These are phyloP conservation scores for Clonostachys byssicola DNA, from an alignment of 2,329 filamentous ascomycete species.

Conservation along the genomic window DNA sequence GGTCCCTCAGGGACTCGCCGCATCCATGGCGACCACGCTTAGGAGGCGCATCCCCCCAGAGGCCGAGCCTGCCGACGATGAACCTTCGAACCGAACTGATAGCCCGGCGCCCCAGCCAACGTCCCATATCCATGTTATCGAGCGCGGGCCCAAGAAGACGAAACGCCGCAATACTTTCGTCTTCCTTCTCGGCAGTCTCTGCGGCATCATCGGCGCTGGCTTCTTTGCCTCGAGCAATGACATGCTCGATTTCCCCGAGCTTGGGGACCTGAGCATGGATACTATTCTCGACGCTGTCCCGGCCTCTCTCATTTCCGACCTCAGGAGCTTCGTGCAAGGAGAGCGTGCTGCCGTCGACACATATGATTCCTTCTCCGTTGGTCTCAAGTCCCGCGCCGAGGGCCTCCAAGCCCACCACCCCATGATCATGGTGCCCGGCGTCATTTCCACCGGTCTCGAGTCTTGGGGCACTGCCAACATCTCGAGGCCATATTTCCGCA, in stretches of 20 bases:
- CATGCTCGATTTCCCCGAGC: slow-evolving; percentile 73
- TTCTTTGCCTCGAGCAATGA: slow-evolving; percentile 90
- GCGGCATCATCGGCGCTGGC: slow-evolving; percentile 81
- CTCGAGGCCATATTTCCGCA: slow-evolving; percentile 88
- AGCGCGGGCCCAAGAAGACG: slow-evolving; percentile 42
- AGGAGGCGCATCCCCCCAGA: slow-evolving; percentile 4
- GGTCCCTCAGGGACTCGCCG: too few relatives aligned
- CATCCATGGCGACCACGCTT: slow-evolving; percentile 4
- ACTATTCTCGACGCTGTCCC: slow-evolving; percentile 83
- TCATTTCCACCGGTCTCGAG: slow-evolving; percentile 95
- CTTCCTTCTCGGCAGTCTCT: slow-evolving; percentile 84
- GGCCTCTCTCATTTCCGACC: slow-evolving; percentile 79
- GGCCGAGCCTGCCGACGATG: slow-evolving; percentile 9
- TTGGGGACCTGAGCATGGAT: slow-evolving; percentile 76
- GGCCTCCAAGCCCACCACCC: slow-evolving; percentile 81
- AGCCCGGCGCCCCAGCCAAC: slow-evolving; percentile 14
- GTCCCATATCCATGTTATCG: slow-evolving; percentile 35
- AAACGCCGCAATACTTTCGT: slow-evolving; percentile 79
- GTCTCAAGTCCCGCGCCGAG: slow-evolving; percentile 74
- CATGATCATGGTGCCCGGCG: slow-evolving; percentile 94
- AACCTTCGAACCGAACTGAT: slow-evolving; percentile 1
- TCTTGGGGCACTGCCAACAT: slow-evolving; percentile 89
- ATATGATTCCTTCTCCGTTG: slow-evolving; percentile 92
- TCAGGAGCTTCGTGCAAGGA: slow-evolving; percentile 78
- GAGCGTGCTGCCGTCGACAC: slow-evolving; percentile 79